These are phyloP conservation scores for Flaveria ramosissima DNA, from an alignment of 129 eudicot species.

Conservation along the genomic window DNA sequence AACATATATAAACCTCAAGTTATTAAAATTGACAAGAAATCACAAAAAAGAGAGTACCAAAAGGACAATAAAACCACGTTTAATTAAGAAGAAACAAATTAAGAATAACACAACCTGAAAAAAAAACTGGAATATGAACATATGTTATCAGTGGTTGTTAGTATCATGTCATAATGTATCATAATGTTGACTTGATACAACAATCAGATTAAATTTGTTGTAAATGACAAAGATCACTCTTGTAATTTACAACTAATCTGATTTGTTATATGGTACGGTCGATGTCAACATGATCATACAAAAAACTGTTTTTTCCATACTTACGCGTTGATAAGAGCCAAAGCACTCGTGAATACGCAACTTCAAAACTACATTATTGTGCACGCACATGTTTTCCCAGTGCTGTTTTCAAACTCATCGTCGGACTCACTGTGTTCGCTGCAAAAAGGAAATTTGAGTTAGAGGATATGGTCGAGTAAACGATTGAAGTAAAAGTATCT, in stretches of 20 bases:
- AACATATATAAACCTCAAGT: neutral
- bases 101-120: conserved; percentile 14
- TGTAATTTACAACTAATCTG: conserved; percentile 1
- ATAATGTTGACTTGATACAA: conserved; percentile 23
- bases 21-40: neutral
- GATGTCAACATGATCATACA: conserved; percentile 23
- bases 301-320: conserved; percentile 11
- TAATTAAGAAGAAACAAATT: conserved; percentile 32
- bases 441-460: conserved; percentile 30
- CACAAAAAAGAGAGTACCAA: neutral
- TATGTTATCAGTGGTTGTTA: conserved; percentile 10
- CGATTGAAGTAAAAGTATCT: neutral
- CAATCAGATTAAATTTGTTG: neutral
- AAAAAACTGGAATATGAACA: conserved; percentile 36
- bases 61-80: conserved; percentile 1
- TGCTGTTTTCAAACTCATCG: conserved; percentile 60
- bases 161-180: conserved; percentile 21
- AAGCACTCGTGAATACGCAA: conserved; percentile 4
- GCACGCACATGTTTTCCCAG: conserved; percentile 71
- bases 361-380: conserved; percentile 60
- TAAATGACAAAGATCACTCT: conserved; percentile 10
- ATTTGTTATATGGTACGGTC: neutral
- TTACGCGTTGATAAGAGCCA: conserved; percentile 3
- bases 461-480: neutral
- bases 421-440: conserved; percentile 72